Evolutionary conservation across 2,329 filamentous ascomycete species (phyloP), one percentile per base, ranked within the genome.

Genomic region (Nigrograna mackinnonii): DNA sequence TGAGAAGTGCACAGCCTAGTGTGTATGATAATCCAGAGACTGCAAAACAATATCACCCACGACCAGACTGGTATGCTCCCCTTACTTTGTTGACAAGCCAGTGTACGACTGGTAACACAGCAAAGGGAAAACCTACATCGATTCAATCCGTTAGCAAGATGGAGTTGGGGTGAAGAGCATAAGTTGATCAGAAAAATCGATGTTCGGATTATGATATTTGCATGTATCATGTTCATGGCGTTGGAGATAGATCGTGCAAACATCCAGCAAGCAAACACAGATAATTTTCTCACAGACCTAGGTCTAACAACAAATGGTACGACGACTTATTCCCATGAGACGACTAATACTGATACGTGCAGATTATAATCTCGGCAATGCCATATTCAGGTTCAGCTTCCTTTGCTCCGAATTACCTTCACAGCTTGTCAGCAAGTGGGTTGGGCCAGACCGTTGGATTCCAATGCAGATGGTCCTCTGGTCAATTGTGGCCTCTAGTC

Each of bases 301-400:
- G 38, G 40, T 19, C 38, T 60, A 2, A 46, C 37, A 3, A 60
- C 55, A 11, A 55, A 55, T 35, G 49, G 52, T 51, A 40, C 28
- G 42, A 13, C 11, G 12, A 3, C 17, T 13, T 18, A 12, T 13
- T 34, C 3, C 34, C 19, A 5, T 19, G 12, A 36, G 19, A 19
- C 14, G 34, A 38, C 22, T 3, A 38, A 26, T 2, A 47, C 43
- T 24, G 4, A 6, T 14, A 34, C 11, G 12, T 17, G 26, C 19
- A 48, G 56, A 59, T 36, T 61, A 51, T 41, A 61, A 61, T 37
- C 35, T 50, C 20, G 57, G 57, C 32, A 50, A 64, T 34, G 66
- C 65, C 1, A 61, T 86, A 4, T 92, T 91, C 73, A 91, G 88
- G 68, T 79, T 79, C 19, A 89, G 88, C 64, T 95, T 94, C 72